Conservation (phyloP, 306 rosid species). For the Clitoria ternatea region DNA sequence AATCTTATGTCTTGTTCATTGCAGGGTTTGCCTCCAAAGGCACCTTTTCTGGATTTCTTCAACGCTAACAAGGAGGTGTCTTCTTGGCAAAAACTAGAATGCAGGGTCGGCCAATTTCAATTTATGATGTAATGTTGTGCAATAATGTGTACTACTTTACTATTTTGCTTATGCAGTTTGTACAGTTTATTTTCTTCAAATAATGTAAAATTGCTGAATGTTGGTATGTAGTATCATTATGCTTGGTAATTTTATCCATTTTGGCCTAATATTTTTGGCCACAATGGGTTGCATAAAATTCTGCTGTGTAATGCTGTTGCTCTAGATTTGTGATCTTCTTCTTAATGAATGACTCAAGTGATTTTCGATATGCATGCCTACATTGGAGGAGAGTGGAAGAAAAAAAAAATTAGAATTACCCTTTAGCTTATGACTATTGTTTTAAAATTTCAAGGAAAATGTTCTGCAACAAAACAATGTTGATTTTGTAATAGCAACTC, state of each 20-base stretch:
- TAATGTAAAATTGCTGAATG: background rate
- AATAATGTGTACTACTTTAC: background rate
- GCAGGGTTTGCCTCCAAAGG: slow-evolving; percentile 52
- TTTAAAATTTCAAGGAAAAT: background rate
- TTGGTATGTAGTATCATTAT: slow-evolving; percentile 14
- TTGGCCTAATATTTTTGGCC: slow-evolving; percentile 9
- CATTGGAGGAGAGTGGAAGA: background rate
- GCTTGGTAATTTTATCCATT: background rate
- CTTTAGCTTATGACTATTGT: background rate
- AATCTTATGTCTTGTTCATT: slow-evolving; percentile 46
- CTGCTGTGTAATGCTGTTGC: background rate
- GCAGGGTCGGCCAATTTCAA: slow-evolving; percentile 20
- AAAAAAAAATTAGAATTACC: background rate
- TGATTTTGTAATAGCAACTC: background rate
- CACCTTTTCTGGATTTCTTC: slow-evolving; percentile 51
- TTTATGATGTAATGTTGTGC: slow-evolving; percentile 20
- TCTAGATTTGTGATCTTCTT: background rate
- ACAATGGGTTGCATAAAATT: background rate
- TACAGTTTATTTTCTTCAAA: slow-evolving; percentile 24
- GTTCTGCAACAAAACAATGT: background rate
- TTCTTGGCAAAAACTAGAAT: slow-evolving; percentile 2
- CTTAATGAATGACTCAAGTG: background rate
- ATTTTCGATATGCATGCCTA: background rate
- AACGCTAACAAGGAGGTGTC: slow-evolving; percentile 22
- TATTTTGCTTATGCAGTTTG: slow-evolving; percentile 5